Evolutionary conservation across 2,329 filamentous ascomycete species (phyloP).

Genomic region (Aspergillus eucalypticola): DNA sequence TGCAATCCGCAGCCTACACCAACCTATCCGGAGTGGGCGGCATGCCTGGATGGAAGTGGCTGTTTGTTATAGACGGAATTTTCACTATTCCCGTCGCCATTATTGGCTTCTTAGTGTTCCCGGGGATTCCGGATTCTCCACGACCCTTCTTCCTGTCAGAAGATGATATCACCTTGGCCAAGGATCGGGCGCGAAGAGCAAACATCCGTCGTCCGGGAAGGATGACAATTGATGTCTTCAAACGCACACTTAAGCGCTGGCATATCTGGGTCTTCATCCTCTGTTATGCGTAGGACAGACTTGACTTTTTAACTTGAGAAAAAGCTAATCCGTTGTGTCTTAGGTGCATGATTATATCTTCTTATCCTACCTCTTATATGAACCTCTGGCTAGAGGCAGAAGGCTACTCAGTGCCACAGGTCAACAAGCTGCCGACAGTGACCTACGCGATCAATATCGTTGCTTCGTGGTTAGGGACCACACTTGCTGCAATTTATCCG

Average conservation of each 20-base stretch:
- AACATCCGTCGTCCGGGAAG: slow-evolving; percentile 42
- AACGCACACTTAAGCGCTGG: slow-evolving; percentile 50
- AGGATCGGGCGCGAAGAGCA: slow-evolving; percentile 28
- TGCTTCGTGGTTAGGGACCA: slow-evolving; percentile 52
- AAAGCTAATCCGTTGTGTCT: not conserved
- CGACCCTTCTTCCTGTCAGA: slow-evolving; percentile 43
- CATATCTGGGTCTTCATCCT: slow-evolving; percentile 54
- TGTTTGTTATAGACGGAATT: slow-evolving; percentile 60
- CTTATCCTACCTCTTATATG: slow-evolving; percentile 52
- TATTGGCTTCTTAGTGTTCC: slow-evolving; percentile 54
- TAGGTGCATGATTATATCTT: slow-evolving; percentile 49
- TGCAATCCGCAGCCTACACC: slow-evolving; percentile 57
- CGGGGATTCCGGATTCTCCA: slow-evolving; percentile 44
- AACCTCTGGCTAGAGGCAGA: slow-evolving; percentile 56
- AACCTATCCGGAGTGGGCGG: slow-evolving; percentile 53
- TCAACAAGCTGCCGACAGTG: slow-evolving; percentile 54
- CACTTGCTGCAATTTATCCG: slow-evolving; percentile 54
- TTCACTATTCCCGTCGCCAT: slow-evolving; percentile 59
- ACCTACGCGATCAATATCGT: slow-evolving; percentile 52
- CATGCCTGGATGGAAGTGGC: slow-evolving; percentile 55
- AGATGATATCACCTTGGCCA: slow-evolving; percentile 40
- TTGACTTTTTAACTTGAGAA: slow-evolving; percentile 12
- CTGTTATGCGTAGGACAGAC: slow-evolving; percentile 50
- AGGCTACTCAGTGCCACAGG: slow-evolving; percentile 50
- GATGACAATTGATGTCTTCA: slow-evolving; percentile 47